Evolutionary conservation across 1,284 basidiomycete genomes (phyloP), one percentile per base, ranked within the genome.

Genomic region (Leccinum subfulvum): DNA sequence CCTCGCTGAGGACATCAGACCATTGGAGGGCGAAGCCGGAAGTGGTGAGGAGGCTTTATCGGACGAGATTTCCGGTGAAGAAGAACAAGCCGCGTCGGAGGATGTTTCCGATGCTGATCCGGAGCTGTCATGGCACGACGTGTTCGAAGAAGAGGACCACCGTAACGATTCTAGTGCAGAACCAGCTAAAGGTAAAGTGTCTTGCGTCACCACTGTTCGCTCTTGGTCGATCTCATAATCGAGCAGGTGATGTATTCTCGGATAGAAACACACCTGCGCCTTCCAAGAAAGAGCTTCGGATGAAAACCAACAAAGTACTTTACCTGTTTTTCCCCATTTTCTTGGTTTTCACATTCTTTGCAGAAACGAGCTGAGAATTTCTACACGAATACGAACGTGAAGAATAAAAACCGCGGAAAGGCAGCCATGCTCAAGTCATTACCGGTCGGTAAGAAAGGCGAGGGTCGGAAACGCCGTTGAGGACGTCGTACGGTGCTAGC

Each of bases 341-440:
- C 30, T 14, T 28, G 47, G 44, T 47, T 13, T 47, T 74, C 28
- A 76, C 44, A 47, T 44, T 39, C 4, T 26, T 57, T 68, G 28
- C 70, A 92, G 91, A 90, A 88, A 80, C 96, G 94, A 78, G 87
- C 93, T 16, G 84, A 85, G 63, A 98, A 98, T 80, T 99, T 95
- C 82, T 98, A 94, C 80, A 88, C 90, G 7, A 82, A 75, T 56
- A 85, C 91, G 2, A 95, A 95, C 71, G 93, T 95, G 72, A 95
- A 96, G 81, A 95, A 95, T 79, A 92, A 90, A 75, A 95, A 85
- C 66, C 84, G 90, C 44, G 76, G 78, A 57, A 89, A 88, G 69
- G 81, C 84, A 16, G 80, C 82, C 18, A 68, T 88, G 57, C 77
- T 89, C 76, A 85, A 81, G 69, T 78, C 80, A 18, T 72, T 84